These are phyloP conservation scores for Talaromyces sp. DNA, from an alignment of 2,329 filamentous ascomycete genomes.

Conservation along the genomic window DNA sequence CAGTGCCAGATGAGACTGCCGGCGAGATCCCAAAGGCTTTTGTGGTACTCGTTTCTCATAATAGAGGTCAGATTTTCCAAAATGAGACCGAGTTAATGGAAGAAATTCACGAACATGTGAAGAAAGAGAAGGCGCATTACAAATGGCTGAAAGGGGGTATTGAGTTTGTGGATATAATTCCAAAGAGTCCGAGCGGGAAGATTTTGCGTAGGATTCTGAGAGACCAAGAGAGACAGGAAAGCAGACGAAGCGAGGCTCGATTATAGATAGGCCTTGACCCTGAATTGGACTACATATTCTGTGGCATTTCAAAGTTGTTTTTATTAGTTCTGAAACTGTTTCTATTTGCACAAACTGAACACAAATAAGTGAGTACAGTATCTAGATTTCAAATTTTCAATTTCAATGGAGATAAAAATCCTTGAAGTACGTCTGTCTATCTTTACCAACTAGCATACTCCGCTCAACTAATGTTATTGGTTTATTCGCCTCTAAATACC, in stretches of 20 bases:
- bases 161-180: conserved; percentile 39
- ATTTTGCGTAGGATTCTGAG: conserved; percentile 46
- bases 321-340: background rate
- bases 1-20: conserved; percentile 36
- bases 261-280: background rate
- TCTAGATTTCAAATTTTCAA: background rate
- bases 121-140: conserved; percentile 36
- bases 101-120: conserved; percentile 41
- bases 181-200: conserved; percentile 40
- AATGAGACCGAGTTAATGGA: conserved; percentile 30
- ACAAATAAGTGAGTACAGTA: background rate
- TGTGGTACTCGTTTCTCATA: conserved; percentile 35
- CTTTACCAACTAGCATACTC: background rate
- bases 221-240: conserved; percentile 26
- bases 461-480: background rate
- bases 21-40: conserved; percentile 49
- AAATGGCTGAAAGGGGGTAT: conserved; percentile 49
- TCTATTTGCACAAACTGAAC: background rate
- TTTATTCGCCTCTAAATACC: background rate
- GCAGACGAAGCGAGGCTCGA: background rate
- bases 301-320: background rate
- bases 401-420: background rate
- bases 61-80: conserved; percentile 23
- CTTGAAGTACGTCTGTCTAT: background rate
- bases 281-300: background rate